A percentile compares a stretch with the other conserved stretches of the same genome.
Conservation (phyloP, 1,284 basidiomycete species). For the Boletus coffeatus region DNA sequence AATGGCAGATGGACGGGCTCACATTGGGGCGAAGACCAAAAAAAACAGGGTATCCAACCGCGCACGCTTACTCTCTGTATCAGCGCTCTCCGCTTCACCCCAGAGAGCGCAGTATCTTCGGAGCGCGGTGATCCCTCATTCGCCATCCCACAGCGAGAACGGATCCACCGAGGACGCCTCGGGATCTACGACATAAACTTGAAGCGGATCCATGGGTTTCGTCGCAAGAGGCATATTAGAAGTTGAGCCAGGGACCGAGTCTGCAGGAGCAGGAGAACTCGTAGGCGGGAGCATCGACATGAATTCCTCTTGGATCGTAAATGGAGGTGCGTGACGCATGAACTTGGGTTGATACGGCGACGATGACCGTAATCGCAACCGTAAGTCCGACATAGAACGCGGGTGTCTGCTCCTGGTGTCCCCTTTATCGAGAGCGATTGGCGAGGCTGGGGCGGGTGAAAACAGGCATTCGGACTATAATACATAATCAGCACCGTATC, state of each 20-base stretch:
- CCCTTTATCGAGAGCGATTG: slow-evolving; percentile 53
- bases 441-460: slow-evolving; percentile 53
- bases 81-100: slow-evolving; percentile 61
- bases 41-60: slow-evolving; percentile 64
- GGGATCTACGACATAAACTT: slow-evolving; percentile 52
- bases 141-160: slow-evolving; percentile 52
- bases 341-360: slow-evolving; percentile 56
- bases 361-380: slow-evolving; percentile 67
- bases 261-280: slow-evolving; percentile 8
- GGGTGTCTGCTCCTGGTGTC: slow-evolving; percentile 58
- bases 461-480: slow-evolving; percentile 42
- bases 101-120: slow-evolving; percentile 42
- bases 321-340: slow-evolving; percentile 61
- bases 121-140: slow-evolving; percentile 53
- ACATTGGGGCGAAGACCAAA: slow-evolving; percentile 68
- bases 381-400: slow-evolving; percentile 55
- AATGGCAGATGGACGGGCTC: slow-evolving; percentile 27
- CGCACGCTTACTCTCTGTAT: slow-evolving; percentile 56
- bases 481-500: slow-evolving; percentile 5
- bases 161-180: slow-evolving; percentile 43
- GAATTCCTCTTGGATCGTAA: slow-evolving; percentile 68
- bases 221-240: slow-evolving; percentile 22
- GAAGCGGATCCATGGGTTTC: slow-evolving; percentile 32
- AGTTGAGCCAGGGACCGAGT: slow-evolving; percentile 2
- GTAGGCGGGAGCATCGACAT: slow-evolving; percentile 37